Evolutionary conservation across 768 basidiomycete genomes (phyloP).

Genomic region (Tremella yokohamensis): DNA sequence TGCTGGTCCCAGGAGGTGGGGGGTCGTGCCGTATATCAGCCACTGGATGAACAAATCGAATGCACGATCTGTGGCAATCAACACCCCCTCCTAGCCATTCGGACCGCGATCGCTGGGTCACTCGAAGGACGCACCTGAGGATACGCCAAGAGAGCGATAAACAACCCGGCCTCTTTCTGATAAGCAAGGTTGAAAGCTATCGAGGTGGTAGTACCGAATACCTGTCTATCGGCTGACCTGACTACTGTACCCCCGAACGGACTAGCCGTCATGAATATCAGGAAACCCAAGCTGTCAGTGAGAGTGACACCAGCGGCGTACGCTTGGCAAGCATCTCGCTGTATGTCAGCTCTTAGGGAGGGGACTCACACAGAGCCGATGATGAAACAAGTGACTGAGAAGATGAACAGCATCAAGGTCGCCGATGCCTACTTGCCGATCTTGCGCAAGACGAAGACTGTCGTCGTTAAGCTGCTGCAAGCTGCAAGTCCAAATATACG

Average conservation of each 20-base stretch:
- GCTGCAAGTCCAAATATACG: too few species aligned
- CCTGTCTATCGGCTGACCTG: too few species aligned
- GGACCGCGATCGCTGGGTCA: too few species aligned
- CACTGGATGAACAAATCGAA: neutral
- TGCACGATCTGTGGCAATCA: neutral
- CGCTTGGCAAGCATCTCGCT: too few species aligned
- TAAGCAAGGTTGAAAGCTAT: neutral
- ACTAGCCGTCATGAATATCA: too few species aligned
- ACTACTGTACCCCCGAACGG: too few species aligned
- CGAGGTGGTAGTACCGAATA: neutral
- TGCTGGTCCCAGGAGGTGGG: neutral
- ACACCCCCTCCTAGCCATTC: too few species aligned
- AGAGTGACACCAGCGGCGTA: too few species aligned
- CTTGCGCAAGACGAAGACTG: constrained; percentile 5
- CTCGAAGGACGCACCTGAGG: neutral
- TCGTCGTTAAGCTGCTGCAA: neutral
- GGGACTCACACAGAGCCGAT: neutral
- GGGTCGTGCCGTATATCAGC: neutral
- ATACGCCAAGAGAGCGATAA: constrained; percentile 4
- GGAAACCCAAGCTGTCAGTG: too few species aligned
- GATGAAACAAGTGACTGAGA: neutral
- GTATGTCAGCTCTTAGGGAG: too few species aligned
- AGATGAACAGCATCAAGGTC: neutral
- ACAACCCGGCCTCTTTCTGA: neutral
- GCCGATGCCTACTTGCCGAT: neutral